Evolutionary conservation across 345 rosid species (phyloP).

Genomic region (Stellera chamaejasme): DNA sequence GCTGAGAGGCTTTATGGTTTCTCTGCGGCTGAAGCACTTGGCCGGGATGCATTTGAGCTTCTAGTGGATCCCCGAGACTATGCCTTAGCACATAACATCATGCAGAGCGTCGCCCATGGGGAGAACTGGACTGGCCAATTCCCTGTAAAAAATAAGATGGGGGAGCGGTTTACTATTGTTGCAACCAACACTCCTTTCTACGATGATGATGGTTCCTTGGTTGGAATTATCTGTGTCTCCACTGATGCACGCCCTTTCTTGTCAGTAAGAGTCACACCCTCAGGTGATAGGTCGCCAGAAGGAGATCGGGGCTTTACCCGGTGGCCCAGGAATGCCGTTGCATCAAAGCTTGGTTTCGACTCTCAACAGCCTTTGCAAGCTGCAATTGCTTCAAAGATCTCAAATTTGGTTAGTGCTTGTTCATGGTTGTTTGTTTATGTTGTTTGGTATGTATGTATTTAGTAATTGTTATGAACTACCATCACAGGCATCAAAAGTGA

Average conservation of each 20-base stretch:
- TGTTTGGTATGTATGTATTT: conserved; percentile 14
- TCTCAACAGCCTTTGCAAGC: conserved; percentile 85
- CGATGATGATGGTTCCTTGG: conserved; percentile 61
- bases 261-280: conserved; percentile 24
- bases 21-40: conserved; percentile 71
- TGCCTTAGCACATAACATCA: conserved; percentile 39
- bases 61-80: conserved; percentile 58
- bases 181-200: conserved; percentile 70
- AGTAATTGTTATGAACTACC: conserved; percentile 21
- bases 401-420: conserved; percentile 65
- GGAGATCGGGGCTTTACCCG: conserved; percentile 41
- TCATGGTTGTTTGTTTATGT: not conserved
- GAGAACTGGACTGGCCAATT: conserved; percentile 92
- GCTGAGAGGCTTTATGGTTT: conserved; percentile 87
- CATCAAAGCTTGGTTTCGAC: conserved; percentile 80
- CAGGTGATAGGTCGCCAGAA: conserved; percentile 30
- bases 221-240: conserved; percentile 77
- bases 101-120: conserved; percentile 46
- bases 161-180: conserved; percentile 49
- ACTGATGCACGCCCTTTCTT: conserved; percentile 47
- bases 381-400: conserved; percentile 82
- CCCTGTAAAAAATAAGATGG: conserved; percentile 71
- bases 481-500: conserved; percentile 71
- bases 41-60: conserved; percentile 58
- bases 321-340: conserved; percentile 30